phyloP scores from a whole-genome alignment of 78 protist genomes.

The Emiliania huxleyi region DNA sequence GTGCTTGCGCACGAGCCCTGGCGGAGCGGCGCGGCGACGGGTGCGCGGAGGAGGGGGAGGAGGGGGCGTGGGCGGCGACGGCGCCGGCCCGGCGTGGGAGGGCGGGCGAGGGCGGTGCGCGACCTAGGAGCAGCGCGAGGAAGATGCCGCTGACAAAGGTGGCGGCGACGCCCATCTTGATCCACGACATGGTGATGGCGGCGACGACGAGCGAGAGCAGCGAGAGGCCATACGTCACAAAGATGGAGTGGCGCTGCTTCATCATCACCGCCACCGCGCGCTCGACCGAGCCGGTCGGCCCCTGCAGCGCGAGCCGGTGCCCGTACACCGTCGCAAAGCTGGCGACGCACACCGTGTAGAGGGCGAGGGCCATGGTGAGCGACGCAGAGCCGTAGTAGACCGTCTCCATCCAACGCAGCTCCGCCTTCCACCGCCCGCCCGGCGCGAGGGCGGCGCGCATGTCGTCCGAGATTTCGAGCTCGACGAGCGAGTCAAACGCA shows the following conservation, averaged over 20 bases:
- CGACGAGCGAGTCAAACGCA: background rate
- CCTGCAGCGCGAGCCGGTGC: constrained; percentile 19
- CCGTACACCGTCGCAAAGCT: background rate
- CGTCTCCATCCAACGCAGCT: background rate
- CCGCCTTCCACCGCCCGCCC: background rate
- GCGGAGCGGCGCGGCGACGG: too few relatives aligned
- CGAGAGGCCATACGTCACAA: background rate
- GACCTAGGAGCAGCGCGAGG: background rate
- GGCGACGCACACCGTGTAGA: background rate
- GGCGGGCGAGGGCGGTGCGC: too few relatives aligned
- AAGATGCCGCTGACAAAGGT: background rate
- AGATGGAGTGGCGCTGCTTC: background rate
- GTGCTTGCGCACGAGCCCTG: background rate
- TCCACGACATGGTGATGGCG: background rate
- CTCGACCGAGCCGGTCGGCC: background rate
- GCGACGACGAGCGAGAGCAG: background rate
- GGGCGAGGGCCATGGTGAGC: background rate
- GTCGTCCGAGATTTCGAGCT: background rate
- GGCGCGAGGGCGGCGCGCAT: background rate
- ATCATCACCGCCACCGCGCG: background rate
- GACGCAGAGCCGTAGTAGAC: background rate
- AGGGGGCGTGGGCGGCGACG: too few relatives aligned
- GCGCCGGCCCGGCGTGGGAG: too few relatives aligned
- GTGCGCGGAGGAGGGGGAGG: too few relatives aligned
- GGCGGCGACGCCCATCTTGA: constrained; percentile 10